phyloP scores from a whole-genome alignment of 306 rosid species.

The Pyrus pyrifolia region DNA sequence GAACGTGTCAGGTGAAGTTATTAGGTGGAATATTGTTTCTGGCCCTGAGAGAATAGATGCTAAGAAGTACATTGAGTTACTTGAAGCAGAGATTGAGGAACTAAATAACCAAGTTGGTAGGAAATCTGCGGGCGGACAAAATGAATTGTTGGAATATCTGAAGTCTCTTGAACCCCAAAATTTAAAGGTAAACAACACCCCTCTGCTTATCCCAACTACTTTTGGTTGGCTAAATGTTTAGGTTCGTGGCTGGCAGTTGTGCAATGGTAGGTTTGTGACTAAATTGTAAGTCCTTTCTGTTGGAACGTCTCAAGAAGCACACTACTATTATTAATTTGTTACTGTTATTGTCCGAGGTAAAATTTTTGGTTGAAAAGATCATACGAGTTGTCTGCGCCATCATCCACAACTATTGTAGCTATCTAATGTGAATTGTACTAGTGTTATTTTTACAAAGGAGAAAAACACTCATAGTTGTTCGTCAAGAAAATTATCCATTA shows the following conservation, averaged over 20 bases:
- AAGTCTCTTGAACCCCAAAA: conserved; percentile 96
- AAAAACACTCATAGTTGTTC: background rate
- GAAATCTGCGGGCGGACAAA: conserved; percentile 65
- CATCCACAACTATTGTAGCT: background rate
- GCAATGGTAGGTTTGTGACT: background rate
- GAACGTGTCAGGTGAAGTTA: conserved; percentile 88
- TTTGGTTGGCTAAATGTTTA: background rate
- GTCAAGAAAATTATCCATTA: background rate
- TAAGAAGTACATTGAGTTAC: conserved; percentile 86
- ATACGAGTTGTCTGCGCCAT: background rate
- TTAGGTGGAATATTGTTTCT: conserved; percentile 89
- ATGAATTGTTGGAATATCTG: conserved; percentile 84
- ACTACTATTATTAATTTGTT: background rate
- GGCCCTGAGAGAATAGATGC: conserved; percentile 87
- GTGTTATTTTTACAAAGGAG: background rate
- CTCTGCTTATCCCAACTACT: background rate
- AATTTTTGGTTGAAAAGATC: background rate
- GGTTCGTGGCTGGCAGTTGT: background rate
- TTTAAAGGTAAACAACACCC: conserved; percentile 51
- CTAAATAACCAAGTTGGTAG: conserved; percentile 83
- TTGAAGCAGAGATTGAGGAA: conserved; percentile 93
- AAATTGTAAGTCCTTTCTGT: background rate
- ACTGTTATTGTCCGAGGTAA: background rate
- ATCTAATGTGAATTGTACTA: background rate
- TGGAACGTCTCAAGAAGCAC: background rate